Percentiles rank a stretch among this genome's conserved stretches.
phyloP scores from a whole-genome alignment of 1,284 basidiomycete species.

The Golubevia sp. region DNA sequence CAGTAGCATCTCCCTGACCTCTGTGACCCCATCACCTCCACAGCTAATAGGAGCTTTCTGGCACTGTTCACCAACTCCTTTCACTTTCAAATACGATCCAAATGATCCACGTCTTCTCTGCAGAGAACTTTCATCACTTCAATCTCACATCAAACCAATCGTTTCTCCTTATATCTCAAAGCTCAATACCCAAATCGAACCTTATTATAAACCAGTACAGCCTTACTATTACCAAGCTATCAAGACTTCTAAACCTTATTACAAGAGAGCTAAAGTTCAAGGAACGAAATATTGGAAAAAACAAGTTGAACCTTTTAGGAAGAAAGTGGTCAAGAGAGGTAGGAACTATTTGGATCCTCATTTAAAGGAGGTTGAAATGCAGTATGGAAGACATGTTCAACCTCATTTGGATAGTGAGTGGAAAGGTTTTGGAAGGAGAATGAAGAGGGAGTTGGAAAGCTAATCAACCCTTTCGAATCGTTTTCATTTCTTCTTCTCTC shows the following conservation, averaged over 20 bases:
- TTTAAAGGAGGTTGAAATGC: constrained; percentile 22
- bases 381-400: constrained; percentile 48
- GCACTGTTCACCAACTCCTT: constrained; percentile 43
- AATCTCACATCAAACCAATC: constrained; percentile 37
- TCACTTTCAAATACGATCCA: constrained; percentile 41
- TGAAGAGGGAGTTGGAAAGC: too few species aligned
- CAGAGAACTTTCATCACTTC: constrained; percentile 39
- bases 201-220: constrained; percentile 41
- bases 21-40: too few species aligned
- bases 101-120: constrained; percentile 43
- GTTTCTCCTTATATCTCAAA: constrained; percentile 26
- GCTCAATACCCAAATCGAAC: constrained; percentile 28
- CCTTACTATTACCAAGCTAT: constrained; percentile 27
- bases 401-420: constrained; percentile 36
- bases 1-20: constrained; percentile 68
- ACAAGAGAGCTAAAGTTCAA: constrained; percentile 25
- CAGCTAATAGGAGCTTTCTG: constrained; percentile 24
- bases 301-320: constrained; percentile 42
- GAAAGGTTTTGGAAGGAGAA: too few species aligned
- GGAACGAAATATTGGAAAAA: constrained; percentile 35
- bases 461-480: background rate
- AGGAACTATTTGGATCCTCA: constrained; percentile 40
- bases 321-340: constrained; percentile 30
- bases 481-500: background rate
- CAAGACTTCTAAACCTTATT: constrained; percentile 29